These are phyloP conservation scores for Stachybotrys echinatus DNA, from an alignment of 2,329 filamentous ascomycete species.

Conservation along the genomic window DNA sequence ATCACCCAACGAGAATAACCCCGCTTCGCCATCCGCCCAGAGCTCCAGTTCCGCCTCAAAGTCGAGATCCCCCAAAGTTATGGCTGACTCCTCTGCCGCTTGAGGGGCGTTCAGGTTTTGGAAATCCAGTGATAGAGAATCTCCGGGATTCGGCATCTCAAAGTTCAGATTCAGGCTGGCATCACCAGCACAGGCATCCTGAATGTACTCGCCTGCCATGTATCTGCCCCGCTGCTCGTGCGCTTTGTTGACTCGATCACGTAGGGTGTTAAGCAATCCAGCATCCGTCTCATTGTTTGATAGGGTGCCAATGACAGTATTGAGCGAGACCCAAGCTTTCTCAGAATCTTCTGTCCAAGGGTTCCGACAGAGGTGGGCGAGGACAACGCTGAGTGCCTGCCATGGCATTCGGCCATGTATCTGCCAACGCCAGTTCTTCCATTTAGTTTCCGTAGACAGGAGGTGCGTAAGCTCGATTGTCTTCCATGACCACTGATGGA, in stretches of 20 bases:
- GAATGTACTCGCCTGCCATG: too few species aligned
- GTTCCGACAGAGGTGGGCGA: conserved; percentile 11
- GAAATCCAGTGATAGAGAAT: background rate
- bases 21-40: background rate
- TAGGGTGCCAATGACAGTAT: background rate
- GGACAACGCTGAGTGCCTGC: conserved; percentile 17
- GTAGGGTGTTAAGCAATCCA: too few species aligned
- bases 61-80: background rate
- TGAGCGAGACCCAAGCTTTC: background rate
- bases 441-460: conserved; percentile 13
- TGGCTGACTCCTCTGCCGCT: background rate
- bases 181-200: too few species aligned
- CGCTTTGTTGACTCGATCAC: too few species aligned
- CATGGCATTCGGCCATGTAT: conserved; percentile 19
- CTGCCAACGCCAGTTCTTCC: conserved; percentile 23
- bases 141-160: too few species aligned
- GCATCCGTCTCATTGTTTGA: too few species aligned
- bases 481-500: conserved; percentile 6
- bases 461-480: conserved; percentile 14
- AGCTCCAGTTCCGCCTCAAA: background rate
- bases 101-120: too few species aligned
- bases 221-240: too few species aligned
- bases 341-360: conserved; percentile 17
- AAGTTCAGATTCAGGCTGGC: too few species aligned
- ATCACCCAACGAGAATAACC: background rate